Percentiles rank a stretch among this genome's conserved stretches.
These are phyloP conservation scores for Fonsecaea pugnacius DNA, from an alignment of 2,329 filamentous ascomycete genomes.

Conservation along the genomic window DNA sequence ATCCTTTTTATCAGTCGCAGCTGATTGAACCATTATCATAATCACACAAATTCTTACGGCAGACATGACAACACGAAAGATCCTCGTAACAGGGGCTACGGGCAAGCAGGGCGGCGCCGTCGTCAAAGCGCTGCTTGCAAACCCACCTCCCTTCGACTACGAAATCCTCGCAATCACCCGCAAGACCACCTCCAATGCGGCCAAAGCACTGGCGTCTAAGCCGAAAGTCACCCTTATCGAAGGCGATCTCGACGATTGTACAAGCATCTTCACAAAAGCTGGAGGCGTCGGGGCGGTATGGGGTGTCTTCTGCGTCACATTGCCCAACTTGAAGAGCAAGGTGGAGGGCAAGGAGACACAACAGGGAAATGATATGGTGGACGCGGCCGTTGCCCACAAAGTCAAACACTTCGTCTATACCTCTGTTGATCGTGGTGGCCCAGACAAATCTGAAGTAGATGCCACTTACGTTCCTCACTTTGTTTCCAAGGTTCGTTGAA, in stretches of 20 bases:
- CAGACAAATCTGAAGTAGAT: conserved; percentile 56
- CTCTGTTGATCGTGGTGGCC: conserved; percentile 66
- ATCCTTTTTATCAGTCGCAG: neutral
- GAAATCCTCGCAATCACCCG: conserved; percentile 58
- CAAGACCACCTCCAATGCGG: conserved; percentile 56
- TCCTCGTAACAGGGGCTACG: conserved; percentile 48
- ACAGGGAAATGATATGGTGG: conserved; percentile 64
- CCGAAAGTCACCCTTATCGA: conserved; percentile 61
- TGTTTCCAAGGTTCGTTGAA: conserved; percentile 52
- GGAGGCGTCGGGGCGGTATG: conserved; percentile 53
- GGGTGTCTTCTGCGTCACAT: conserved; percentile 67
- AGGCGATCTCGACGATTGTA: conserved; percentile 60
- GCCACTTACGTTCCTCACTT: conserved; percentile 66
- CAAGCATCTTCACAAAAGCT: conserved; percentile 56
- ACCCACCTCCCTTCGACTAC: conserved; percentile 43
- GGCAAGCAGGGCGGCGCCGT: conserved; percentile 49
- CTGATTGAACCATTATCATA: neutral
- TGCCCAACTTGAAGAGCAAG: conserved; percentile 47
- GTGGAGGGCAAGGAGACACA: conserved; percentile 48
- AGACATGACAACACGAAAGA: conserved; percentile 28
- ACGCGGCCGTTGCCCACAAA: conserved; percentile 59
- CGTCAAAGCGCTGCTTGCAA: conserved; percentile 41
- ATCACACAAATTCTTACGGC: neutral
- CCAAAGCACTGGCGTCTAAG: conserved; percentile 49
- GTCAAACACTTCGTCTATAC: conserved; percentile 68